Evolutionary conservation across 2,329 filamentous ascomycete species (phyloP).

Genomic region (Sporothrix globosa): DNA sequence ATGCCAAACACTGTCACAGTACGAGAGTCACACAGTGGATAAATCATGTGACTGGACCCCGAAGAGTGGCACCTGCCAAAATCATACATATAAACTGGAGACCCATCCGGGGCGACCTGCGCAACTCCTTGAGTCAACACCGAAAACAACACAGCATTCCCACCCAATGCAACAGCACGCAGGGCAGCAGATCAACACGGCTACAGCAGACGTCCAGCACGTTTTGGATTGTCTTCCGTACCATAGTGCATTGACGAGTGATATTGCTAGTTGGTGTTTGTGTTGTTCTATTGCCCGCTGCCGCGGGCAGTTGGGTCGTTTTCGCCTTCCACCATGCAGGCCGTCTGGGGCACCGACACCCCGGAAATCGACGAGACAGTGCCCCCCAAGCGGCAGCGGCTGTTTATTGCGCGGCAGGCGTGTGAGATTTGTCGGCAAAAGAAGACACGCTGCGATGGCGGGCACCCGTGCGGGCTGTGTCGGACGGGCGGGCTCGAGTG

Average conservation of each 20-base stretch:
- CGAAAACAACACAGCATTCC: not conserved
- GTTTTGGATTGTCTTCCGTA: not conserved
- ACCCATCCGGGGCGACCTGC: constrained; percentile 11
- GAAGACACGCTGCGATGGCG: constrained; percentile 60
- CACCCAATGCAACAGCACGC: not conserved
- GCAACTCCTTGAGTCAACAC: constrained; percentile 17
- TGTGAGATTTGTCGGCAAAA: constrained; percentile 58
- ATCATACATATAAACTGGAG: constrained; percentile 17
- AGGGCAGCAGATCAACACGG: not conserved
- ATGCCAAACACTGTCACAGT: not conserved
- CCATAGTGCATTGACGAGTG: not conserved
- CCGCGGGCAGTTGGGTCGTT: not conserved
- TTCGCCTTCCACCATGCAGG: constrained; percentile 28
- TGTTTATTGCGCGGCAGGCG: constrained; percentile 44
- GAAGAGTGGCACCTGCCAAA: not conserved
- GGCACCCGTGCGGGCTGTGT: constrained; percentile 57
- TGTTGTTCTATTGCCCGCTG: not conserved
- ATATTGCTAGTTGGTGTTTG: not conserved
- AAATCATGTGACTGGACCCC: too few species aligned
- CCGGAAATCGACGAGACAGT: constrained; percentile 32
- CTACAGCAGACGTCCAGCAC: not conserved
- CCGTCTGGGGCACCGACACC: constrained; percentile 34
- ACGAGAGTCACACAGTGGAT: not conserved
- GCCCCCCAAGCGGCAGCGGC: constrained; percentile 35
- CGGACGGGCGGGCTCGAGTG: constrained; percentile 53